Evolutionary conservation across 2,329 filamentous ascomycete species (phyloP).

Genomic region (Phyllosticta citribraziliensis): DNA sequence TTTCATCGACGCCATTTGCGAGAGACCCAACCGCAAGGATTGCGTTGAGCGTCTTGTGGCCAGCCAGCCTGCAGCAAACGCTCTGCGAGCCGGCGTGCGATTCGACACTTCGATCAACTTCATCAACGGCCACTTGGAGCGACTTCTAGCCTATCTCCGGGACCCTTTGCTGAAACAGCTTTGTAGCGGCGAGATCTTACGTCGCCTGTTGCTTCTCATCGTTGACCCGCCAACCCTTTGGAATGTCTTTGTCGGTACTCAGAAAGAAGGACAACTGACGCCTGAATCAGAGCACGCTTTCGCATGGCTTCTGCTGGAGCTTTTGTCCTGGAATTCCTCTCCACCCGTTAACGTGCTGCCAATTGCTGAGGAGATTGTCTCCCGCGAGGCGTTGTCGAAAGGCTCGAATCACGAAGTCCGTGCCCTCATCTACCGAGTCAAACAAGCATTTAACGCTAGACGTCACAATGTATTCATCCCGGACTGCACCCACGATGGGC

Average conservation of each 20-base stretch:
- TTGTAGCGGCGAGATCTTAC: slow-evolving; percentile 41
- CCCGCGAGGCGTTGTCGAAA: slow-evolving; percentile 13
- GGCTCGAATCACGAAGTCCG: slow-evolving; percentile 40
- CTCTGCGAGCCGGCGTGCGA: slow-evolving; percentile 34
- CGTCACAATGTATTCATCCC: slow-evolving; percentile 14
- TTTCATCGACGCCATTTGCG: slow-evolving; percentile 41
- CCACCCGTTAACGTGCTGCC: neutral
- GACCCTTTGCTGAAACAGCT: slow-evolving; percentile 39
- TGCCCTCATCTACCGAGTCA: slow-evolving; percentile 47
- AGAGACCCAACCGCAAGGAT: slow-evolving; percentile 30
- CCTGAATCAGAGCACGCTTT: slow-evolving; percentile 21
- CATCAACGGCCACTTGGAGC: slow-evolving; percentile 30
- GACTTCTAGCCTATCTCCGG: slow-evolving; percentile 28
- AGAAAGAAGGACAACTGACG: slow-evolving; percentile 18
- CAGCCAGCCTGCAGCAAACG: slow-evolving; percentile 16
- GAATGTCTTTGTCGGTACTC: slow-evolving; percentile 35
- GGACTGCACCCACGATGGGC: slow-evolving; percentile 12
- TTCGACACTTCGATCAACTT: slow-evolving; percentile 35
- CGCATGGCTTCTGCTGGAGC: slow-evolving; percentile 34
- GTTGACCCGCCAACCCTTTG: slow-evolving; percentile 47
- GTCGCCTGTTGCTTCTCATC: slow-evolving; percentile 37
- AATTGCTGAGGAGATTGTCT: neutral
- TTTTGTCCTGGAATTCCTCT: slow-evolving; percentile 28
- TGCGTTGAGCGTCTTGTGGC: slow-evolving; percentile 29
- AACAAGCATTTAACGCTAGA: slow-evolving; percentile 36